Conservation (phyloP, 2,329 filamentous ascomycete genomes). For the Penicillium janthinellum region DNA sequence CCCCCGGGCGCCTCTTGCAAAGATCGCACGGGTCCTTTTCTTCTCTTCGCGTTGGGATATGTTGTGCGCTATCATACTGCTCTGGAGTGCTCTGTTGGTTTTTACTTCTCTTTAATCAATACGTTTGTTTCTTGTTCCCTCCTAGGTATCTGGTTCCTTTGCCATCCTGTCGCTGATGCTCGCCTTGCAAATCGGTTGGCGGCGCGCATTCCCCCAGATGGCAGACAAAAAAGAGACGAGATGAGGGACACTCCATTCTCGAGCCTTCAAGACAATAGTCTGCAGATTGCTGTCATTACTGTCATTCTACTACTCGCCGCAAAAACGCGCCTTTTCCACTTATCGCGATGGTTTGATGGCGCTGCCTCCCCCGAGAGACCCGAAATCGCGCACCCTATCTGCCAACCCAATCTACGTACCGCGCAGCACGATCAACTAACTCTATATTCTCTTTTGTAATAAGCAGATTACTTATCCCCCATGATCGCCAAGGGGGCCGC, state of each 20-base stretch:
- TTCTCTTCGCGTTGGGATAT: slow-evolving; percentile 4
- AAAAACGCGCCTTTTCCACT: neutral
- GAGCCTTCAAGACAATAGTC: neutral
- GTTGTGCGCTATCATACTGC: neutral
- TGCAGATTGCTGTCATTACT: neutral
- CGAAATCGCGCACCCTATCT: slow-evolving; percentile 9
- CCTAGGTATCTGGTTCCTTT: neutral
- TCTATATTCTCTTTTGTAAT: neutral
- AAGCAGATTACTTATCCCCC: neutral
- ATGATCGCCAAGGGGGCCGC: neutral
- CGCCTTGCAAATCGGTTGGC: slow-evolving; percentile 13
- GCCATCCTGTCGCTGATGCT: neutral
- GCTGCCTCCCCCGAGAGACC: neutral
- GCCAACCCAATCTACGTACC: neutral
- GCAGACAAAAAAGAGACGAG: slow-evolving; percentile 6
- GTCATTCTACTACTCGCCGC: neutral
- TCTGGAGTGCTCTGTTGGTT: neutral
- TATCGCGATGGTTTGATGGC: neutral
- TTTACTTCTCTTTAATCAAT: slow-evolving; percentile 3
- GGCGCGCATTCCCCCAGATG: slow-evolving; percentile 22
- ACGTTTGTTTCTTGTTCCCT: slow-evolving; percentile 8
- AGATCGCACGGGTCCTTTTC: slow-evolving; percentile 26
- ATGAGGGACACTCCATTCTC: slow-evolving; percentile 10
- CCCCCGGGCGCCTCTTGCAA: slow-evolving; percentile 8
- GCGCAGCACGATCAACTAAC: neutral